phyloP scores from a whole-genome alignment of 495 filamentous ascomycete species.

The Hamigera avellanea region DNA sequence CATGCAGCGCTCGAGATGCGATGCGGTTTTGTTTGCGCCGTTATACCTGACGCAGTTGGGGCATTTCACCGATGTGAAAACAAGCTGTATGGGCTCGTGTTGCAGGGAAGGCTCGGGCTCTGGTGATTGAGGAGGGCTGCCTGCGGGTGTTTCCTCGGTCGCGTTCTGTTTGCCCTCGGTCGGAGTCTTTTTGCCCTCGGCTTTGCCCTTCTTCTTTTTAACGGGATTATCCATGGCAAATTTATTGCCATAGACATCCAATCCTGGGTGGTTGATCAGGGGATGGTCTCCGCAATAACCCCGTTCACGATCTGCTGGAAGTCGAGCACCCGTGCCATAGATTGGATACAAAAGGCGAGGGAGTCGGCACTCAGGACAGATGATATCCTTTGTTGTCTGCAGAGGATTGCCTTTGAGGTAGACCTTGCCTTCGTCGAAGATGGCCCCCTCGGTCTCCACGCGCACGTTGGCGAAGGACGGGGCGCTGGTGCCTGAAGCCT shows the following conservation, averaged over 20 bases:
- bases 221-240: conserved; percentile 50
- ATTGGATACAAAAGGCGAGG: conserved; percentile 53
- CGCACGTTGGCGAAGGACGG: conserved; percentile 25
- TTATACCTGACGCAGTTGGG: conserved; percentile 51
- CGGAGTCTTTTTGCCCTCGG: conserved; percentile 35
- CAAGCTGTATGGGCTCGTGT: too few species aligned
- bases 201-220: conserved; percentile 40
- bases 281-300: conserved; percentile 70
- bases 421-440: conserved; percentile 62
- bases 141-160: background rate
- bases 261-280: conserved; percentile 57
- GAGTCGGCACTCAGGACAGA: conserved; percentile 53
- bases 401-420: conserved; percentile 66
- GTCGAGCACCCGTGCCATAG: conserved; percentile 45
- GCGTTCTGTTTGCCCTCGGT: conserved; percentile 39
- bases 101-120: conserved; percentile 32
- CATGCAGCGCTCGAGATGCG: conserved; percentile 73
- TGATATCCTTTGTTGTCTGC: conserved; percentile 57
- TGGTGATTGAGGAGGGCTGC: background rate
- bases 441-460: conserved; percentile 58
- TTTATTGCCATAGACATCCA: conserved; percentile 75
- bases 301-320: conserved; percentile 45
- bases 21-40: conserved; percentile 49
- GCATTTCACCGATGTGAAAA: conserved; percentile 63
- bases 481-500: conserved; percentile 23